Conservation (phyloP, 441 rosid species). For the Bruguiera hainesii region DNA sequence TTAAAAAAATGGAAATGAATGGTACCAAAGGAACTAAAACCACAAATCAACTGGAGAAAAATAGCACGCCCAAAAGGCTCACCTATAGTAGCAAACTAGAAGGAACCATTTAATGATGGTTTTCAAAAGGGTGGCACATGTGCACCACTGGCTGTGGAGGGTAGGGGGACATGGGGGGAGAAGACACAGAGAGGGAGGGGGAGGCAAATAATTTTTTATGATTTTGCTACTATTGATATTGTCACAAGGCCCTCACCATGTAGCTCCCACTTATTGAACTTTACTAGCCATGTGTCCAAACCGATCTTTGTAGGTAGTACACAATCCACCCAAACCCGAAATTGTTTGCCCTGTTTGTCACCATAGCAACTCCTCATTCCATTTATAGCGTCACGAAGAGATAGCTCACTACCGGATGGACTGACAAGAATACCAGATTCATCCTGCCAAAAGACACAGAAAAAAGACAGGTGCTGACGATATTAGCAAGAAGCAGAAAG, state of each 20-base stretch:
- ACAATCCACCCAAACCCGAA: conserved; percentile 76
- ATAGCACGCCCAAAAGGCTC: too few relatives aligned
- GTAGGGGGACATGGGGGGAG: too few relatives aligned
- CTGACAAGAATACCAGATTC: conserved; percentile 49
- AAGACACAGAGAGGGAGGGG: not conserved
- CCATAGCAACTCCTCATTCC: conserved; percentile 52
- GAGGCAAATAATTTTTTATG: not conserved
- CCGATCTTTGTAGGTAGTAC: conserved; percentile 52
- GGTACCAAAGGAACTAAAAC: too few relatives aligned
- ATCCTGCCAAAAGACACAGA: conserved; percentile 41
- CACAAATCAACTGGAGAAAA: too few relatives aligned
- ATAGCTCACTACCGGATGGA: conserved; percentile 66
- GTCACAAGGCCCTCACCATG: conserved; percentile 42
- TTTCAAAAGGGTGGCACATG: too few relatives aligned
- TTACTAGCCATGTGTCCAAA: conserved; percentile 60
- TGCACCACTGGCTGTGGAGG: too few relatives aligned
- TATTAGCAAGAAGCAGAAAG: conserved; percentile 7
- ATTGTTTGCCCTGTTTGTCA: conserved; percentile 70
- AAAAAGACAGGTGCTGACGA: not conserved
- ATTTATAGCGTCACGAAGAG: conserved; percentile 48
- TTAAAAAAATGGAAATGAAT: too few relatives aligned
- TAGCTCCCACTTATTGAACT: conserved; percentile 68
- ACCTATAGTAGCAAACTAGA: too few relatives aligned
- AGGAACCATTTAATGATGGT: too few relatives aligned
- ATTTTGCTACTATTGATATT: not conserved